A percentile compares a stretch with the other conserved stretches of the same genome.
Conservation (phyloP, 1,284 basidiomycete species). For the Cutaneotrichosporon sp. region DNA sequence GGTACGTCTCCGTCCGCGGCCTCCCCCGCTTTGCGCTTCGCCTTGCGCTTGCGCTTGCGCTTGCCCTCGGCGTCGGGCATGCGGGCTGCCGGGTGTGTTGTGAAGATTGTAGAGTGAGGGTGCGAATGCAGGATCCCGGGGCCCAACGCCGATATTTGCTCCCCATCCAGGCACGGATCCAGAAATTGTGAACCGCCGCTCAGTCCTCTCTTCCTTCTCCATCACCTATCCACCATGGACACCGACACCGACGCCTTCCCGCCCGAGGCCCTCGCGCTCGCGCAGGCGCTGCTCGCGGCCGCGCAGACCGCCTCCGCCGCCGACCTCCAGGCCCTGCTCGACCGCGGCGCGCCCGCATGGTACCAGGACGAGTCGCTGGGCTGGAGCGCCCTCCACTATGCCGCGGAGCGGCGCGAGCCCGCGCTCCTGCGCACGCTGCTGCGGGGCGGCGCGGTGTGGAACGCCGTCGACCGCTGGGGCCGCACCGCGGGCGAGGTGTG, state of each 20-base stretch:
- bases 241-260: slow-evolving; percentile 12
- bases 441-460: slow-evolving; percentile 87
- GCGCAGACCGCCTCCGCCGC: slow-evolving; percentile 55
- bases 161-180: neutral
- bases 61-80: neutral
- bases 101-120: neutral
- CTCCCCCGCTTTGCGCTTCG: too few species aligned
- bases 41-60: neutral
- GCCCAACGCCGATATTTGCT: too few species aligned
- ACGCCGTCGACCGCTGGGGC: slow-evolving; percentile 75
- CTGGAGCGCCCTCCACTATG: slow-evolving; percentile 83
- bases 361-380: slow-evolving; percentile 82
- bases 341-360: slow-evolving; percentile 83
- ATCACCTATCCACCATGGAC: neutral
- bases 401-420: slow-evolving; percentile 70
- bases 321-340: slow-evolving; percentile 62
- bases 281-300: slow-evolving; percentile 34
- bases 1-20: too few species aligned
- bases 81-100: neutral
- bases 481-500: slow-evolving; percentile 87
- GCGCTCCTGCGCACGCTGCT: slow-evolving; percentile 69
- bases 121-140: too few species aligned
- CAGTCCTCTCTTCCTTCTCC: neutral
- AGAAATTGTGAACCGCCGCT: neutral
- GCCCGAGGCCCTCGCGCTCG: slow-evolving; percentile 25